phyloP scores from a whole-genome alignment of 2,329 filamentous ascomycete genomes.

The Colletotrichum gloeosporioides region DNA sequence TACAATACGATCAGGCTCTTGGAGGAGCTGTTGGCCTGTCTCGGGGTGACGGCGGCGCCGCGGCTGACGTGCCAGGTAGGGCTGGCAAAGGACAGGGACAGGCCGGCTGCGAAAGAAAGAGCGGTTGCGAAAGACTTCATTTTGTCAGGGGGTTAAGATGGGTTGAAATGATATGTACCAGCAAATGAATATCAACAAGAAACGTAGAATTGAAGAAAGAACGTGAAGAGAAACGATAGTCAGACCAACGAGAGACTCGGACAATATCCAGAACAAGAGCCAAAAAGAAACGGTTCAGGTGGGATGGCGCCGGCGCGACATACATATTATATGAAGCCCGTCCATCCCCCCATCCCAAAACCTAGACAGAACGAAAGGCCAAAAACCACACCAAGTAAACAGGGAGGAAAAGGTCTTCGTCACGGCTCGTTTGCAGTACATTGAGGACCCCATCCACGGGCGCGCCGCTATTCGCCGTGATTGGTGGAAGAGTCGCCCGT shows the following conservation, averaged over 20 bases:
- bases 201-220: not conserved
- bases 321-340: not conserved
- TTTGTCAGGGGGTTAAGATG: not conserved
- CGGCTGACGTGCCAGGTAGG: not conserved
- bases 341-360: not conserved
- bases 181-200: not conserved
- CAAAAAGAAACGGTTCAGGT: not conserved
- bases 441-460: not conserved
- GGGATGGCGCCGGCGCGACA: not conserved
- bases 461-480: not conserved
- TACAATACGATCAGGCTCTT: conserved; percentile 15
- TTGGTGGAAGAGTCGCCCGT: conserved; percentile 7
- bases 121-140: conserved; percentile 11
- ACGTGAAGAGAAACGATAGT: not conserved
- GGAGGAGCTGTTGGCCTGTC: not conserved
- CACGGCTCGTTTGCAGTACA: conserved; percentile 16
- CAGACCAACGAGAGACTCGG: not conserved
- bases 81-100: conserved; percentile 13
- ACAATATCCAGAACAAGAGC: not conserved
- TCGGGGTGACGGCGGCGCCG: not conserved
- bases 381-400: not conserved
- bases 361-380: not conserved
- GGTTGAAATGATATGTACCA: not conserved
- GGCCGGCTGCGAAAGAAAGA: conserved; percentile 8
- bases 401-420: not conserved